Conservation (phyloP, 345 rosid species). For the Ailanthus altissimus region DNA sequence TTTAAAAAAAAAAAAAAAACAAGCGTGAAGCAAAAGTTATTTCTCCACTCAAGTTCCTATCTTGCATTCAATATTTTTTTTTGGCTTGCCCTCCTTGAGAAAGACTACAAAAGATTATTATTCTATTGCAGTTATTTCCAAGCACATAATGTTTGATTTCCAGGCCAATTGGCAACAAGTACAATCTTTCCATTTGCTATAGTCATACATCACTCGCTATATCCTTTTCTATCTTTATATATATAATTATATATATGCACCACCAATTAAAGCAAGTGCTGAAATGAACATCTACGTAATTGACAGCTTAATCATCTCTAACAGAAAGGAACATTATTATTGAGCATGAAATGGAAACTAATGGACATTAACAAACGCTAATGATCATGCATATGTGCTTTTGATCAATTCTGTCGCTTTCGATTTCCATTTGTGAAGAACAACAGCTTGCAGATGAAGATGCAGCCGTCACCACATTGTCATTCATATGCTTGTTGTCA, state of each 20-base stretch:
- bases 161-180: background rate
- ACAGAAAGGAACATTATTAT: no score
- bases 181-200: background rate
- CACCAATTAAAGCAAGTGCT: background rate
- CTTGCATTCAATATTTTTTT: background rate
- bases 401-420: background rate
- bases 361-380: no score
- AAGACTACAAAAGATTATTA: background rate
- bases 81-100: background rate
- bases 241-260: no score
- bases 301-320: background rate
- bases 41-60: background rate
- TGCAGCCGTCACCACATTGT: background rate
- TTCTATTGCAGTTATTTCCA: conserved; percentile 13
- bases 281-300: background rate
- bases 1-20: no score
- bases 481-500: no score
- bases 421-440: background rate
- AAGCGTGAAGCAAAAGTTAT: no score
- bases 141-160: background rate
- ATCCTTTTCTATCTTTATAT: background rate
- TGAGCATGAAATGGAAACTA: no score
- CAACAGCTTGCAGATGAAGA: background rate
- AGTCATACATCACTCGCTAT: conserved; percentile 1
- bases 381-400: no score